Evolutionary conservation across 2,329 filamentous ascomycete genomes (phyloP), one percentile per base, ranked within the genome.

Genomic region (Aspergillus costaricaensis): DNA sequence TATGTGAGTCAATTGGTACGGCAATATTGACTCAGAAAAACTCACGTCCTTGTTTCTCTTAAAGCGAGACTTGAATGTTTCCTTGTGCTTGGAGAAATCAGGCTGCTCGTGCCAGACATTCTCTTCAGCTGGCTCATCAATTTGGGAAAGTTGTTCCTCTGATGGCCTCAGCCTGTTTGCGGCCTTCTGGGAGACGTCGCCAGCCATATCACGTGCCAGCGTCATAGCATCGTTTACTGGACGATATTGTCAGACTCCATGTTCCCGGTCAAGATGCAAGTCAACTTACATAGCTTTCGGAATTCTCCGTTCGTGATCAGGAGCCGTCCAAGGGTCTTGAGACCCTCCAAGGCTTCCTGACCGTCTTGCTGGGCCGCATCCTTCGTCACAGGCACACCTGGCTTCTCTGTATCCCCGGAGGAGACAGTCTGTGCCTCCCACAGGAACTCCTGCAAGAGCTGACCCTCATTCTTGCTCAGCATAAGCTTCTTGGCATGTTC

Each of bases 221-320:
- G 94, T 82, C 25, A 86, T 86, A 12, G 90, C 89, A 81, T 99
- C 95, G 63, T 85, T 90, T 67, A 96, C 83, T 85, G 84, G 14
- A 2, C 15, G 17, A 54, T 39, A 21, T 5, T n/a, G 57, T 61
- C 32, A 59, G 56, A 2, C 2, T 52, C 21, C 10, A 14, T 8
- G 32, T 14, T 9, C 15, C 17, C 8, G 21, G 6, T 10, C 55
- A 3, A 7, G 3, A 36, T 10, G 51, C 12, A 15, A 7, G 12
- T 41, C 5, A 27, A 86, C 89, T 76, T 85, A 89, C 90, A 79
- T 36, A 96, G 86, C 81, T 96, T 96, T 68, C 92, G 86, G 83
- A 96, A 97, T 76, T 98, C 93, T 67, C 95, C 95, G 70, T 99
- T 99, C 70, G 93, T 96, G 71, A 98, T 90, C 69, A 98, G 81